Percentiles rank a stretch among this genome's conserved stretches.
Evolutionary conservation across 768 basidiomycete genomes (phyloP).

Genomic region (Daedalea quercina): DNA sequence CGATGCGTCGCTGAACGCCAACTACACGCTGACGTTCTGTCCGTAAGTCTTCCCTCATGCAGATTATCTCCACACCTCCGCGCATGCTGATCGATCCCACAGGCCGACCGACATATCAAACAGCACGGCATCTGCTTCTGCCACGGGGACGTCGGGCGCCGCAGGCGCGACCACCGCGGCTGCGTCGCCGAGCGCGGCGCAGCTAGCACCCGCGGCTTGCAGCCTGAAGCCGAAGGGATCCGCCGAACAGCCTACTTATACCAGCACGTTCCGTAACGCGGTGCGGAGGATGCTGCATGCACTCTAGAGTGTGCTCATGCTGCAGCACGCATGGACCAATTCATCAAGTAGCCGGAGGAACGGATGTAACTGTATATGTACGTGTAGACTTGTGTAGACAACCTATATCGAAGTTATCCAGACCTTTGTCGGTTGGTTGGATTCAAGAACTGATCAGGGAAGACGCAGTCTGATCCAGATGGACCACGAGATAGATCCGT

Average conservation of each 20-base stretch:
- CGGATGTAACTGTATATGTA: too few species aligned
- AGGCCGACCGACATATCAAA: neutral
- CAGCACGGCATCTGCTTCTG: neutral
- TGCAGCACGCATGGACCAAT: neutral
- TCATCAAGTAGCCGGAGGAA: neutral
- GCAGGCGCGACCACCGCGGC: neutral
- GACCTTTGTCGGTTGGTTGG: too few species aligned
- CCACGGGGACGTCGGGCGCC: neutral
- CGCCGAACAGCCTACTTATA: neutral
- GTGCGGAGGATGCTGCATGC: neutral
- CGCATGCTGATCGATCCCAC: neutral
- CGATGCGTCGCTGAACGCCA: conserved; percentile 22
- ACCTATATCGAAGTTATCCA: too few species aligned
- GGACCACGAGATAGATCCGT: too few species aligned
- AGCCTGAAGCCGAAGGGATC: neutral
- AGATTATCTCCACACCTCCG: neutral
- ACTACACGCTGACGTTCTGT: conserved; percentile 26
- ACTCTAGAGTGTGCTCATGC: neutral
- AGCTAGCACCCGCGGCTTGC: neutral
- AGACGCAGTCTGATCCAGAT: too few species aligned
- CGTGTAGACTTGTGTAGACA: too few species aligned
- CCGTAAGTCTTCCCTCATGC: conserved; percentile 11
- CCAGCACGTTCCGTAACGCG: neutral
- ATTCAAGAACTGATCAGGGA: too few species aligned
- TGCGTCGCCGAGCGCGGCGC: neutral